Evolutionary conservation across 1,139 yeast species (phyloP).

Genomic region (Protomyces macrosporus): DNA sequence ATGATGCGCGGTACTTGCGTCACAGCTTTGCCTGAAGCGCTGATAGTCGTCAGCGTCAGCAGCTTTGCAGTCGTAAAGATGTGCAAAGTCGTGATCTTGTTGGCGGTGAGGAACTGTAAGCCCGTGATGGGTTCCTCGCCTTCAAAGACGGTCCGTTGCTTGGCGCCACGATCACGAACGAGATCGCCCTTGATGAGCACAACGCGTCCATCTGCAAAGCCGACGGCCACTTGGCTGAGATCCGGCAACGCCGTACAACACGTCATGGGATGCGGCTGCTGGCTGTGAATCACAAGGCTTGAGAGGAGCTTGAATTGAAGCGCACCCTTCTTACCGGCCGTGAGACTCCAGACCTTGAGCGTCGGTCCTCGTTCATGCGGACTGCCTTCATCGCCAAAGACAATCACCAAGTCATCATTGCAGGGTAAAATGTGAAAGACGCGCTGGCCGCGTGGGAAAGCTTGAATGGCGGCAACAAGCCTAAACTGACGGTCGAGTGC

Average conservation of each 20-base stretch:
- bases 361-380: background rate
- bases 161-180: conserved; percentile 79
- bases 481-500: conserved; percentile 52
- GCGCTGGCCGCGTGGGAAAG: conserved; percentile 50
- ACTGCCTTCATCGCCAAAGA: conserved; percentile 12
- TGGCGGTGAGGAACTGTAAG: conserved; percentile 49
- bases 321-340: background rate
- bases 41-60: conserved; percentile 64
- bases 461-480: conserved; percentile 50
- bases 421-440: conserved; percentile 50
- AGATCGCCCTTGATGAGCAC: conserved; percentile 81
- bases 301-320: conserved; percentile 1
- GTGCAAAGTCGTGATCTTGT: conserved; percentile 43
- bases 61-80: conserved; percentile 67
- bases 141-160: conserved; percentile 73
- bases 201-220: conserved; percentile 84
- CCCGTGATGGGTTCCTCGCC: conserved; percentile 78
- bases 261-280: conserved; percentile 19
- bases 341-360: conserved; percentile 19
- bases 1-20: conserved; percentile 61
- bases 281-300: background rate
- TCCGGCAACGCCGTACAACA: conserved; percentile 1
- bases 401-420: background rate
- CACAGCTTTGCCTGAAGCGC: conserved; percentile 64
- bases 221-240: conserved; percentile 56